These are phyloP conservation scores for Chaetoscypha palmicola DNA, from an alignment of 2,329 filamentous ascomycete genomes.

Conservation along the genomic window DNA sequence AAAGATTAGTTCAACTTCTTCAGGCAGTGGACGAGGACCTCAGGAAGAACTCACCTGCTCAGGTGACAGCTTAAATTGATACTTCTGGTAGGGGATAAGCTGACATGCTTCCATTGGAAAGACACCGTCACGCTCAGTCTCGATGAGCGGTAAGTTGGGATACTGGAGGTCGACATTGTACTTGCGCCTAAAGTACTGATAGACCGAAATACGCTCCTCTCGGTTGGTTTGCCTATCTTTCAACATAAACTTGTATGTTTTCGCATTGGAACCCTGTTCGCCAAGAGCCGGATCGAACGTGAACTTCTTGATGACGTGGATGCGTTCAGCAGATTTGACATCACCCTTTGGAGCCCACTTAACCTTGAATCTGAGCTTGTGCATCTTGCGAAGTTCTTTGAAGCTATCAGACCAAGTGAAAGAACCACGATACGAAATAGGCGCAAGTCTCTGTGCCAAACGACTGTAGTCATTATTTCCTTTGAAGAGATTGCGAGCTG, in stretches of 20 bases:
- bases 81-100: slow-evolving; percentile 49
- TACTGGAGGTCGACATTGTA: slow-evolving; percentile 46
- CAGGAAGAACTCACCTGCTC: no score
- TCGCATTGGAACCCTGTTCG: slow-evolving; percentile 40
- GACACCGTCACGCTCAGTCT: slow-evolving; percentile 45
- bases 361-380: slow-evolving; percentile 50
- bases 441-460: slow-evolving; percentile 21
- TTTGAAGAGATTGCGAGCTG: slow-evolving; percentile 29
- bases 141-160: slow-evolving; percentile 48
- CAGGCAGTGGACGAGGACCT: no score
- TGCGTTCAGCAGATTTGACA: slow-evolving; percentile 33
- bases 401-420: slow-evolving; percentile 42
- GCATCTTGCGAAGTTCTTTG: slow-evolving; percentile 46
- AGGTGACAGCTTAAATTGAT: slow-evolving; percentile 54
- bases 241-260: slow-evolving; percentile 50
- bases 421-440: slow-evolving; percentile 8
- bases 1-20: no score
- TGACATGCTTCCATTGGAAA: slow-evolving; percentile 58
- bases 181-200: slow-evolving; percentile 48
- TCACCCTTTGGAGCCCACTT: slow-evolving; percentile 43
- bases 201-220: slow-evolving; percentile 33
- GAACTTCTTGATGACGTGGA: slow-evolving; percentile 47
- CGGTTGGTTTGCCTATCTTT: slow-evolving; percentile 38
- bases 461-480: slow-evolving; percentile 22
- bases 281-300: slow-evolving; percentile 38